Evolutionary conservation across 1,139 yeast species (phyloP).

Genomic region (Yamadazyma atlantica): DNA sequence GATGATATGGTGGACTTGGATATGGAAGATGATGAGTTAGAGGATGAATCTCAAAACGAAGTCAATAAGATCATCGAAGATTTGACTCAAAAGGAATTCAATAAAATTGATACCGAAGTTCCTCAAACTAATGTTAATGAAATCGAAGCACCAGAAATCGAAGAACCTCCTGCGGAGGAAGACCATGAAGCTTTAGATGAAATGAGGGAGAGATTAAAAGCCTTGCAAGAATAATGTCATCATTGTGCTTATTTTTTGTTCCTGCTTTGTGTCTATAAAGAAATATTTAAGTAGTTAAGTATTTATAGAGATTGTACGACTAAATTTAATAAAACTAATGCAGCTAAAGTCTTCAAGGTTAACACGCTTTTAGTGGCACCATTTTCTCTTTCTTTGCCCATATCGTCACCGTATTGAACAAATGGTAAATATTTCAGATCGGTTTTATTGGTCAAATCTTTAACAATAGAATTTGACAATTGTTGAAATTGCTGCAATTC

Average conservation of each 20-base stretch:
- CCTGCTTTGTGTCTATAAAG: background rate
- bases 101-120: constrained; percentile 42
- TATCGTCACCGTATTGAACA: constrained; percentile 9
- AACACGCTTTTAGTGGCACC: constrained; percentile 2
- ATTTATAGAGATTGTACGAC: constrained; percentile 7
- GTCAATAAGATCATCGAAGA: constrained; percentile 48
- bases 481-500: background rate
- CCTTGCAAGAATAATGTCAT: constrained; percentile 63
- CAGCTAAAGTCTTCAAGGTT: background rate
- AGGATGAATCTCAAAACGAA: constrained; percentile 72
- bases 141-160: constrained; percentile 19
- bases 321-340: constrained; percentile 6
- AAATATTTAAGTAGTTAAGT: background rate
- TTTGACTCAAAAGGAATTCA: constrained; percentile 44
- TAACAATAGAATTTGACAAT: background rate
- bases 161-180: constrained; percentile 42
- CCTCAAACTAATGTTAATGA: constrained; percentile 35
- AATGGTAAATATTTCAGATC: constrained; percentile 3
- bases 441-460: background rate
- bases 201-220: constrained; percentile 87
- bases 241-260: background rate
- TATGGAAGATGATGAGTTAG: constrained; percentile 62
- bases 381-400: constrained; percentile 7
- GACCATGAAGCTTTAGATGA: constrained; percentile 74
- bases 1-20: constrained; percentile 81